Conservation (phyloP, 805 yeast genomes). For the Brettanomyces custersianus region DNA sequence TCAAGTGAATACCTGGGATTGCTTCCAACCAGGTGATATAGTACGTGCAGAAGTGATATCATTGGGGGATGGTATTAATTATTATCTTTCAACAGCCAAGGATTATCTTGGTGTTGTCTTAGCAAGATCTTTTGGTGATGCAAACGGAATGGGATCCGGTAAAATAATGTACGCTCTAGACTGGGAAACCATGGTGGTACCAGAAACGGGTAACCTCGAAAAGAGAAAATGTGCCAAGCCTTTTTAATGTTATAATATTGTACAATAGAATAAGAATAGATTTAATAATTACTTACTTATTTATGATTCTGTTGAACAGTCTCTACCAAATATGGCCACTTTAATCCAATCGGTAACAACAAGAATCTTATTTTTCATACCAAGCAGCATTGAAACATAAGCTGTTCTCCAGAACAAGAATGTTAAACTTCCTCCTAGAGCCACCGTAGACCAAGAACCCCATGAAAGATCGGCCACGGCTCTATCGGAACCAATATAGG, state of each 20-base stretch:
- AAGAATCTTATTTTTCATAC: constrained; percentile 79
- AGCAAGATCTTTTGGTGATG: constrained; percentile 52
- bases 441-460: constrained; percentile 71
- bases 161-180: constrained; percentile 79
- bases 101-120: constrained; percentile 92
- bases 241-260: constrained; percentile 24
- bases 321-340: constrained; percentile 85
- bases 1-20: constrained; percentile 64
- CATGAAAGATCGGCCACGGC: constrained; percentile 88
- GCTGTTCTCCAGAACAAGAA: constrained; percentile 94
- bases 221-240: constrained; percentile 91
- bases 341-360: constrained; percentile 87
- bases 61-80: constrained; percentile 88
- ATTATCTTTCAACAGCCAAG: constrained; percentile 80
- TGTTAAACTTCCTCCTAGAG: constrained; percentile 79
- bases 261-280: not conserved
- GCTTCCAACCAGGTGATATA: constrained; percentile 88
- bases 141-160: constrained; percentile 31
- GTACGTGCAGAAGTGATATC: constrained; percentile 78
- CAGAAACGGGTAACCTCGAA: constrained; percentile 65
- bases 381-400: constrained; percentile 85
- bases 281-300: not conserved
- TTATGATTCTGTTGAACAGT: constrained; percentile 60
- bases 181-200: constrained; percentile 91
- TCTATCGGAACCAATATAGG: constrained; percentile 86